Percentiles rank a stretch among this genome's conserved stretches.
phyloP scores from a whole-genome alignment of 306 rosid species.

The Oxytropis ochrocephala region DNA sequence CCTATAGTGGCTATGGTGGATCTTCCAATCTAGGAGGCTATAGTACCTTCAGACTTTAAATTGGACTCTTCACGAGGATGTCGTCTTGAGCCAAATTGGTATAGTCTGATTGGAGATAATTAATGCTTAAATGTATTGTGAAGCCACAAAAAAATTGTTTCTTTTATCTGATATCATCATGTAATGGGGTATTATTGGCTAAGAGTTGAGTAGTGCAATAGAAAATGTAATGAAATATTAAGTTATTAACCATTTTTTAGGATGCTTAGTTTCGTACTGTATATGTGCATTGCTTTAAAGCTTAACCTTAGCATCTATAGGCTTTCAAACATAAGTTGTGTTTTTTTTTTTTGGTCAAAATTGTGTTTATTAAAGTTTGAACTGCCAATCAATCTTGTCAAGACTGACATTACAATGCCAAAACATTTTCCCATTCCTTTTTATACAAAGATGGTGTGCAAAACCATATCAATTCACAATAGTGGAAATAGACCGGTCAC shows the following conservation, averaged over 20 bases:
- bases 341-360: background rate
- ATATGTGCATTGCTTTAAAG: constrained; percentile 22
- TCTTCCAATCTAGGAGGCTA: constrained; percentile 80
- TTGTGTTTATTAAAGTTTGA: background rate
- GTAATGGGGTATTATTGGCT: constrained; percentile 25
- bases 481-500: too few relatives aligned
- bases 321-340: background rate
- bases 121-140: constrained; percentile 23
- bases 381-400: background rate
- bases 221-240: constrained; percentile 35
- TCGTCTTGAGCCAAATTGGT: constrained; percentile 18
- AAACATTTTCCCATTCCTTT: too few relatives aligned
- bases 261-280: constrained; percentile 20
- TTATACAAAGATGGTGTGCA: too few relatives aligned
- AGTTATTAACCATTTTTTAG: constrained; percentile 21
- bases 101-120: constrained; percentile 24
- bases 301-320: background rate
- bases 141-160: constrained; percentile 26
- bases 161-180: constrained; percentile 9
- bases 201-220: constrained; percentile 27
- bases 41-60: constrained; percentile 75
- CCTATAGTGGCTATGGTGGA: constrained; percentile 70
- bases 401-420: background rate
- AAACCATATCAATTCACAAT: too few relatives aligned
- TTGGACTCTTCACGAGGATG: constrained; percentile 16